These are phyloP conservation scores for Friedmanniomyces endolithicus DNA, from an alignment of 495 filamentous ascomycete species.

Conservation along the genomic window DNA sequence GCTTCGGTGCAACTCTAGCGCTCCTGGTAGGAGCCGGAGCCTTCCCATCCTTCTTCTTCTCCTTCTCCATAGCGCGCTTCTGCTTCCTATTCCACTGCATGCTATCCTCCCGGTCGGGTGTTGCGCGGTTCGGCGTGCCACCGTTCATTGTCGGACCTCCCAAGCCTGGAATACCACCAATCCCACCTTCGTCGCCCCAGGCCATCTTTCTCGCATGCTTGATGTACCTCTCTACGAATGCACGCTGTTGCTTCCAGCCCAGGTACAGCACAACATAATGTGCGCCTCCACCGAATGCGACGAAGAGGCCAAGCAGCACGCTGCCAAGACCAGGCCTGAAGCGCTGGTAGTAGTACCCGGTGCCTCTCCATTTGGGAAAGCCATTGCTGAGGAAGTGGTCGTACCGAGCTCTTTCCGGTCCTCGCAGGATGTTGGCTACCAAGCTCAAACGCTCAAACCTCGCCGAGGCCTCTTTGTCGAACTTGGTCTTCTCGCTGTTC, in stretches of 20 bases:
- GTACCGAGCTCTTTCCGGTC: conserved; percentile 69
- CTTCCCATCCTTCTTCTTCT: conserved; percentile 54
- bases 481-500: conserved; percentile 55
- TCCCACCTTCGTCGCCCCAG: conserved; percentile 67
- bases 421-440: conserved; percentile 73
- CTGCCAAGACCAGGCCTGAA: conserved; percentile 81
- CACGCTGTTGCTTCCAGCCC: conserved; percentile 73
- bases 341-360: conserved; percentile 92
- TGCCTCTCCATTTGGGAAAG: conserved; percentile 92
- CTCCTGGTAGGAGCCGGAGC: conserved; percentile 36
- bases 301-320: conserved; percentile 70
- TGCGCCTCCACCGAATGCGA: conserved; percentile 68
- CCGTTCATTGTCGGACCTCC: conserved; percentile 35
- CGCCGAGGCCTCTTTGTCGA: conserved; percentile 62
- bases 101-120: conserved; percentile 27
- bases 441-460: conserved; percentile 71
- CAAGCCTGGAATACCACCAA: conserved; percentile 55
- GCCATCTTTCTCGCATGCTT: conserved; percentile 75
- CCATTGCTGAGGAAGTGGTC: conserved; percentile 90
- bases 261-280: conserved; percentile 78
- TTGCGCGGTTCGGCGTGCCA: conserved; percentile 14
- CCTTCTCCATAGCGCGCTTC: conserved; percentile 74
- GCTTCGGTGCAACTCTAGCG: conserved; percentile 32
- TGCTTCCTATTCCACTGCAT: conserved; percentile 69
- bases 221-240: conserved; percentile 85